These are phyloP conservation scores for Arabidopsis arenosa DNA, from an alignment of 345 rosid genomes.

Conservation along the genomic window DNA sequence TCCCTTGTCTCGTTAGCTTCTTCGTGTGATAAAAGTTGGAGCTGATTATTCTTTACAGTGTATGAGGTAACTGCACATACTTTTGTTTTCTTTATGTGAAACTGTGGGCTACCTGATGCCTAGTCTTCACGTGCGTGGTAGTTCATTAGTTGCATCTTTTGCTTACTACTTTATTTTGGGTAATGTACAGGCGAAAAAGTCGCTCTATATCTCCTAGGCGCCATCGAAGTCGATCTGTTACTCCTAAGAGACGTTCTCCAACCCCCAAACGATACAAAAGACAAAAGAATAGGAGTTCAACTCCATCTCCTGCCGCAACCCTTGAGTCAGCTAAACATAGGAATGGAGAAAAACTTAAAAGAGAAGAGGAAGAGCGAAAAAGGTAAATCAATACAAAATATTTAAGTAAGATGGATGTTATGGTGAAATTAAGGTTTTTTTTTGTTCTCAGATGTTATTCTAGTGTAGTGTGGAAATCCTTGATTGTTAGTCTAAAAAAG, in stretches of 20 bases:
- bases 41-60: constrained; percentile 79
- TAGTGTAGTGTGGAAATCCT: constrained; percentile 50
- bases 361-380: constrained; percentile 89
- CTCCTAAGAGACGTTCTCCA: constrained; percentile 74
- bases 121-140: constrained; percentile 42
- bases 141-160: constrained; percentile 35
- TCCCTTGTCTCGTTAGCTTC: constrained; percentile 87
- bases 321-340: constrained; percentile 69
- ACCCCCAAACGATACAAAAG: constrained; percentile 76
- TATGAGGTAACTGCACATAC: constrained; percentile 93
- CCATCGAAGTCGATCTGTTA: constrained; percentile 69
- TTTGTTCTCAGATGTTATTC: constrained; percentile 43
- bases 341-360: constrained; percentile 67
- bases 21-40: constrained; percentile 94
- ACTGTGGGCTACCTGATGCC: constrained; percentile 50
- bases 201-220: constrained; percentile 78
- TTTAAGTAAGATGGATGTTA: not conserved
- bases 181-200: constrained; percentile 79
- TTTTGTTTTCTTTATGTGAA: constrained; percentile 50
- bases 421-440: constrained; percentile 24
- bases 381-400: constrained; percentile 60
- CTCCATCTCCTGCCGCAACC: constrained; percentile 72
- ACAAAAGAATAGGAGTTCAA: constrained; percentile 81
- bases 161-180: constrained; percentile 53
- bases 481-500: constrained; percentile 57